These are phyloP conservation scores for Saitozyma podzolica DNA, from an alignment of 768 basidiomycete genomes.

Conservation along the genomic window DNA sequence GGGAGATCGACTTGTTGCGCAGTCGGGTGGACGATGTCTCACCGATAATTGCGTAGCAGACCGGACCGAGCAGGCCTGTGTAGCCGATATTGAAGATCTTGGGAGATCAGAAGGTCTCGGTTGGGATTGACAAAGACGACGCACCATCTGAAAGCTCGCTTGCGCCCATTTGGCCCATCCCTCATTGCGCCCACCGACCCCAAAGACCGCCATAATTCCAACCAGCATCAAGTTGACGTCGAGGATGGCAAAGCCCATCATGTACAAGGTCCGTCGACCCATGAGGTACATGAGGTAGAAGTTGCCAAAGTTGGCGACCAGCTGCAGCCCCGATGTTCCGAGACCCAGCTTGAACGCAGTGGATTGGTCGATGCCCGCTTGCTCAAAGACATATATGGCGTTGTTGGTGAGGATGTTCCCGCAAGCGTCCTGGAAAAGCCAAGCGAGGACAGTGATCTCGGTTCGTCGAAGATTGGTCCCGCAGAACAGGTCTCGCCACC, in stretches of 20 bases:
- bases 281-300: conserved; percentile 42
- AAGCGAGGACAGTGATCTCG: conserved; percentile 38
- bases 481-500: conserved; percentile 45
- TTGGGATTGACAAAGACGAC: not conserved
- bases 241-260: conserved; percentile 47
- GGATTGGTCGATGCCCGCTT: conserved; percentile 33
- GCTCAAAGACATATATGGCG: conserved; percentile 40
- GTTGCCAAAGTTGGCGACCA: conserved; percentile 27
- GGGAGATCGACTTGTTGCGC: conserved; percentile 37
- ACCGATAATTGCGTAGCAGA: conserved; percentile 32
- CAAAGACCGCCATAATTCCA: conserved; percentile 48
- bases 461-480: conserved; percentile 39
- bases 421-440: conserved; percentile 39
- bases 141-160: conserved; percentile 49
- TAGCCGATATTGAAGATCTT: conserved; percentile 20
- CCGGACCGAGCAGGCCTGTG: conserved; percentile 40
- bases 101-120: conserved; percentile 13
- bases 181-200: conserved; percentile 10
- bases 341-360: conserved; percentile 40
- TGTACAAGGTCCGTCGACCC: conserved; percentile 43
- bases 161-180: conserved; percentile 49
- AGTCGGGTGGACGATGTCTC: conserved; percentile 42
- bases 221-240: conserved; percentile 46
- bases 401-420: conserved; percentile 38
- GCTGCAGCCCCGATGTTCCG: conserved; percentile 39